Base-by-base conservation (phyloP, 352 stramenopile species). In the Sclerospora graminicola region DNA sequence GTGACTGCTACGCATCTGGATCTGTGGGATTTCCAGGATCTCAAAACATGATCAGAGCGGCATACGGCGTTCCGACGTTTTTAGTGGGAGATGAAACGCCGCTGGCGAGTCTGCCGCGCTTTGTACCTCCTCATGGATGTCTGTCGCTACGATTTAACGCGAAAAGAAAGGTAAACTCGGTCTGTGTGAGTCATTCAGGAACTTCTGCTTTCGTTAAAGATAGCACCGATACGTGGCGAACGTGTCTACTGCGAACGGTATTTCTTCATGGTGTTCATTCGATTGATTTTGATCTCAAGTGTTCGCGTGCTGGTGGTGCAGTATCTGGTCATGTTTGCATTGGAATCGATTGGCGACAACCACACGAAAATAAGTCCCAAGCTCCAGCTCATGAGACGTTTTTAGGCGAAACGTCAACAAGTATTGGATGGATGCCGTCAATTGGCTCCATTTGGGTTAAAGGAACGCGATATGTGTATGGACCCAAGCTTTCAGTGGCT, bases 31-130 rank as follows among this genome's bases (percentile, higher is more conserved):
- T 89, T 39, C 82, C 82, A 5, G 85, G 71, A n/a, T 91, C 79
- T 19, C 82, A 93, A 48, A 93, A 93, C 33, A 70, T 93, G 26
- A 83, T 67, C 46, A 75, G 77, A 16, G 82, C 82, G 23, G 77
- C 82, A 0, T 93, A 93, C 41, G 82, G 82, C 26, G 82, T 93
- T 0, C 82, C 82, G 8, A 93, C 82, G 1, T 90, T 93, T 38
- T 48, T 89, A 8, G 77, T 93, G 11, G 70, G 89, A 54, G 79
- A 81, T 11, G 78, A 89, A 46, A 82, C 70, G 8, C 67, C 71
- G 10, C 40, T 92, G 16, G 65, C 66, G 7, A 82, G 60, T 26
- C 55, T 90, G 10, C 64, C 81, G 2, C 59, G 56, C 0, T 82
- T 92, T 59, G 57, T 82, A 16, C 56, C 73, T 9, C 58, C 77